phyloP scores from a whole-genome alignment of 805 yeast genomes.

The Zygoascus bituminiphila region DNA sequence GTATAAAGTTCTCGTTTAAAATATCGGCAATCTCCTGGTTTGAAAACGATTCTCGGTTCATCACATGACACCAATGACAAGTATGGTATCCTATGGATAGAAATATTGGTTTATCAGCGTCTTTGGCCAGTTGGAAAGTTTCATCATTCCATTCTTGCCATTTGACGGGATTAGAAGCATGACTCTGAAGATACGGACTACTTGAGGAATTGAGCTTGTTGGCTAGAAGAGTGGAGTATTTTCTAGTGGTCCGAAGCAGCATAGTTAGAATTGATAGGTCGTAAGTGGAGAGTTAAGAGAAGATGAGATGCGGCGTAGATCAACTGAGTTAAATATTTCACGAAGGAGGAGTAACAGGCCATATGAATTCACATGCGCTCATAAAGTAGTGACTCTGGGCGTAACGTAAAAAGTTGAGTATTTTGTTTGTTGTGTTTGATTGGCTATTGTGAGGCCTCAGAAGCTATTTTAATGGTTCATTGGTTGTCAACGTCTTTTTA shows the following conservation, averaged over 20 bases:
- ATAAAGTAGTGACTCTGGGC: too few relatives aligned
- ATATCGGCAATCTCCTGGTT: constrained; percentile 22
- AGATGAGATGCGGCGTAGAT: too few relatives aligned
- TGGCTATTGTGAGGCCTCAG: too few relatives aligned
- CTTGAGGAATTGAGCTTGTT: constrained; percentile 14
- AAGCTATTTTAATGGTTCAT: too few relatives aligned
- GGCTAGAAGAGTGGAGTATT: constrained; percentile 5
- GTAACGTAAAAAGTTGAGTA: too few relatives aligned
- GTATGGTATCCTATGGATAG: constrained; percentile 32
- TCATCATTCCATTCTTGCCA: constrained; percentile 32
- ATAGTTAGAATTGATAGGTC: too few relatives aligned
- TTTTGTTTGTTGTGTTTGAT: too few relatives aligned
- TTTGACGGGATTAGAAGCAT: constrained; percentile 27
- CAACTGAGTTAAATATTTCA: too few relatives aligned
- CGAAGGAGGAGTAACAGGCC: too few relatives aligned
- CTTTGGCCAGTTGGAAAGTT: constrained; percentile 25
- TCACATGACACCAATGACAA: constrained; percentile 34
- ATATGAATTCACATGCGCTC: too few relatives aligned
- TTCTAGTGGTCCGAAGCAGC: background rate
- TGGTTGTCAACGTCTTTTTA: too few relatives aligned
- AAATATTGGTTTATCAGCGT: constrained; percentile 29
- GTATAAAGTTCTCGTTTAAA: constrained; percentile 28
- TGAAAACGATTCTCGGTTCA: constrained; percentile 29
- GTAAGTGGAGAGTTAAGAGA: too few relatives aligned
- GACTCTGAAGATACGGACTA: constrained; percentile 25